Percentiles rank a stretch among this genome's conserved stretches.
Evolutionary conservation across 1,139 yeast species (phyloP).

Genomic region (Taphrina sp.): DNA sequence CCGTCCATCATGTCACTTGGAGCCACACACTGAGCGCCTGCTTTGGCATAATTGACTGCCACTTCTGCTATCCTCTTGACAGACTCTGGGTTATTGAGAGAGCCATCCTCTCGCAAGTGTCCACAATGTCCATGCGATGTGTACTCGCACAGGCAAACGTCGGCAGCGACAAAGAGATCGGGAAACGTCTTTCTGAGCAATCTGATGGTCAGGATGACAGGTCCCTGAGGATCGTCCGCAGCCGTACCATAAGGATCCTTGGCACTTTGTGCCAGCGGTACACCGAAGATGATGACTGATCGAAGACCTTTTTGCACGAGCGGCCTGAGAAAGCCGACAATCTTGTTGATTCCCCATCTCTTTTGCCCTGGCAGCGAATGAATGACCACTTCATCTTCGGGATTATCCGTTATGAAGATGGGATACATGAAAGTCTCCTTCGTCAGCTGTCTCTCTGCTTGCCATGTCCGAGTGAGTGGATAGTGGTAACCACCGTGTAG

Average conservation of each 20-base stretch:
- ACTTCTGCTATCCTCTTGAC: conserved; percentile 88
- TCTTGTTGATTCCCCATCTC: conserved; percentile 71
- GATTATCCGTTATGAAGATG: conserved; percentile 74
- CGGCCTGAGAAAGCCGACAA: conserved; percentile 66
- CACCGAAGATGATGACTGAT: conserved; percentile 89
- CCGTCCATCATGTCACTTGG: conserved; percentile 99
- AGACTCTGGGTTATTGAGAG: conserved; percentile 69
- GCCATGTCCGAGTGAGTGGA: conserved; percentile 89
- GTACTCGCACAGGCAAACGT: conserved; percentile 94
- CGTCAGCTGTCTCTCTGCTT: conserved; percentile 72
- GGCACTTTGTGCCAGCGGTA: conserved; percentile 67
- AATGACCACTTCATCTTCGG: conserved; percentile 74
- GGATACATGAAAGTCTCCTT: conserved; percentile 80
- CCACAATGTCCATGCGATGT: conserved; percentile 98
- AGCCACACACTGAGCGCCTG: conserved; percentile 72
- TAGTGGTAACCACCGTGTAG: conserved; percentile 63
- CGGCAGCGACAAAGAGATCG: conserved; percentile 81
- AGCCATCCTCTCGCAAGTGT: conserved; percentile 77
- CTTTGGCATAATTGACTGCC: conserved; percentile 90
- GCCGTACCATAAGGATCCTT: conserved; percentile 82
- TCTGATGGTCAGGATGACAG: conserved; percentile 78
- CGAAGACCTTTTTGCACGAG: conserved; percentile 78
- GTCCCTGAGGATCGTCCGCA: conserved; percentile 96
- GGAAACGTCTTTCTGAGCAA: conserved; percentile 67
- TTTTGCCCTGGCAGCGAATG: conserved; percentile 82